Conservation (phyloP, 768 basidiomycete species). For the Multifurca ochricompacta region DNA sequence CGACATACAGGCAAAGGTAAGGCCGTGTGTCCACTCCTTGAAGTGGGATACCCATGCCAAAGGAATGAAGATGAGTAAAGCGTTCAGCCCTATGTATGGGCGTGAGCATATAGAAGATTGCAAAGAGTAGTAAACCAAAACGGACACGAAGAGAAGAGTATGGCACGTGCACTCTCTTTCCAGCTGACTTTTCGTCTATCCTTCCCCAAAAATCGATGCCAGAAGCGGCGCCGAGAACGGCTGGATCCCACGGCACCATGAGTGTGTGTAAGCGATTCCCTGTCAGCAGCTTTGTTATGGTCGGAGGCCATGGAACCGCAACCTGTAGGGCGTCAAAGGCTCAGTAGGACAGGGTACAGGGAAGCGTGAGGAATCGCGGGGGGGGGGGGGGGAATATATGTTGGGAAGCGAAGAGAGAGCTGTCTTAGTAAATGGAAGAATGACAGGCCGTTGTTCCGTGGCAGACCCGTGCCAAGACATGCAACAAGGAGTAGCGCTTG, state of each 20-base stretch:
- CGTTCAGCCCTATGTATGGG: conserved; percentile 21
- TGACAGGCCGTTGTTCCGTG: neutral
- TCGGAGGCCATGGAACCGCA: neutral
- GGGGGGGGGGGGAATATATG: neutral
- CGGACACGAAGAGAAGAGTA: conserved; percentile 15
- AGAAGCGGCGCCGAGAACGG: neutral
- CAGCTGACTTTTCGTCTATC: conserved; percentile 8
- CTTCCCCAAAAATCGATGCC: conserved; percentile 16
- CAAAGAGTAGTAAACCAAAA: neutral
- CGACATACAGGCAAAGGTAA: conserved; percentile 23
- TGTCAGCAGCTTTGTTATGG: neutral
- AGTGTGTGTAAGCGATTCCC: neutral
- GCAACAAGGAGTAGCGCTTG: neutral
- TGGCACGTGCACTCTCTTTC: conserved; percentile 8
- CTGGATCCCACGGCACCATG: too few species aligned
- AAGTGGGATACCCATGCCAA: conserved; percentile 28
- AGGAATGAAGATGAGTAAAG: conserved; percentile 23
- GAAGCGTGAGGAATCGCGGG: neutral
- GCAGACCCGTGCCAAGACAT: neutral
- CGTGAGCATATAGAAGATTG: neutral
- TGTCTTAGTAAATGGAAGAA: neutral
- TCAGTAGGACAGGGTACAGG: neutral
- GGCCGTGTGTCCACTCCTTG: conserved; percentile 10
- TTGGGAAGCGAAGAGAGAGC: neutral
- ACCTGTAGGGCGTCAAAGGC: neutral